Evolutionary conservation across 148 eudicot genomes (phyloP).

Genomic region (Drosera capensis): DNA sequence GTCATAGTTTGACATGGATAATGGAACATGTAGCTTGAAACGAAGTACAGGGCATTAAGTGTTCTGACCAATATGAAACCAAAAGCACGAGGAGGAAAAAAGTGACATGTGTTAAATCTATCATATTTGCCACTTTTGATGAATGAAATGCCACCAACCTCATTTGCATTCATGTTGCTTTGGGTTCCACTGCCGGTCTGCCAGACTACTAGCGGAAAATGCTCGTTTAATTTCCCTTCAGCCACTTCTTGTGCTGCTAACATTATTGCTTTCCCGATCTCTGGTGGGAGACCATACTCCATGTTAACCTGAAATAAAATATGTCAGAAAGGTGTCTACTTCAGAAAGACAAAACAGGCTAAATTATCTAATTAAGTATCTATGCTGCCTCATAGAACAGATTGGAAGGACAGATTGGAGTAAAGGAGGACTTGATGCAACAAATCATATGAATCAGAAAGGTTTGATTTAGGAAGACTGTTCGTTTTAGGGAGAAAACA

Average conservation of each 20-base stretch:
- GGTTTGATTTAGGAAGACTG: too few relatives aligned
- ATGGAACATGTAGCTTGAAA: neutral
- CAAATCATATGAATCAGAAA: too few relatives aligned
- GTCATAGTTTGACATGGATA: neutral
- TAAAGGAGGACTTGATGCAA: neutral
- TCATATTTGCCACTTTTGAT: too few relatives aligned
- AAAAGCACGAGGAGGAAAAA: neutral
- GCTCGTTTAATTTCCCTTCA: constrained; percentile 83
- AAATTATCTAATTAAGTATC: too few relatives aligned
- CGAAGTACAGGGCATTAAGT: neutral
- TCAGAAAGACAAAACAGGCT: too few relatives aligned
- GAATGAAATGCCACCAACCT: constrained; percentile 30
- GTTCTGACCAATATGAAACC: neutral
- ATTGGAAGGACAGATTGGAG: too few relatives aligned
- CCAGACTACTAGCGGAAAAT: constrained; percentile 94
- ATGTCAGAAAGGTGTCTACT: constrained; percentile 3
- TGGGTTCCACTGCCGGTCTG: constrained; percentile 99
- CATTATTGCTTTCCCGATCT: constrained; percentile 91
- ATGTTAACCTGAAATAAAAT: constrained; percentile 61
- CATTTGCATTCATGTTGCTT: constrained; percentile 98
- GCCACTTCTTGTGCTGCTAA: constrained; percentile 97
- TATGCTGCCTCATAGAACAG: too few relatives aligned
- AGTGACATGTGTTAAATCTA: neutral
- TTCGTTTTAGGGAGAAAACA: neutral
- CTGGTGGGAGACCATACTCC: constrained; percentile 91